These are phyloP conservation scores for Clathrospora elynae DNA, from an alignment of 2,329 filamentous ascomycete species.

Conservation along the genomic window DNA sequence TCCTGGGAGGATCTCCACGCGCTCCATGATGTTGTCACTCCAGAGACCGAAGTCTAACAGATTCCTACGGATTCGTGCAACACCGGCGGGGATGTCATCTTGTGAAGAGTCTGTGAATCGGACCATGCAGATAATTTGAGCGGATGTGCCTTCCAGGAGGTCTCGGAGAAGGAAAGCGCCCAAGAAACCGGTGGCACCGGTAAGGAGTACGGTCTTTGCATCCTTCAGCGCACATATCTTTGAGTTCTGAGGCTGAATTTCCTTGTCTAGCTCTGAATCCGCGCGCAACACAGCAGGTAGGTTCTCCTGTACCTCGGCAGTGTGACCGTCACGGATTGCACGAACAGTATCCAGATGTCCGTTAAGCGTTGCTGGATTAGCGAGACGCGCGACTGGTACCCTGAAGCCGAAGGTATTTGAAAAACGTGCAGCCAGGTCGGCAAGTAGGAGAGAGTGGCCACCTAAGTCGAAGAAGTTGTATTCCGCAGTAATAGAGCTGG, in stretches of 20 bases:
- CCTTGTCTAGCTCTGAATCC: conserved; percentile 69
- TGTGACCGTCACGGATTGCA: conserved; percentile 72
- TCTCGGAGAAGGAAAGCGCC: conserved; percentile 75
- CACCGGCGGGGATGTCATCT: conserved; percentile 67
- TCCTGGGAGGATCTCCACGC: conserved; percentile 75
- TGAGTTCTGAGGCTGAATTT: conserved; percentile 64
- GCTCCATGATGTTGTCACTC: conserved; percentile 77
- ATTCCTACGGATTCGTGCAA: conserved; percentile 75
- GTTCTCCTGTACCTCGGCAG: conserved; percentile 75
- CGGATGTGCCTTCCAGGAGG: conserved; percentile 69
- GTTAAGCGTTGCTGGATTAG: conserved; percentile 71
- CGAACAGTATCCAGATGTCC: conserved; percentile 75
- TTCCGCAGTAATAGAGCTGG: conserved; percentile 66
- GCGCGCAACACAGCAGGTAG: conserved; percentile 70
- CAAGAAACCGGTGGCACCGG: conserved; percentile 76
- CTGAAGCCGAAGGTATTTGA: conserved; percentile 74
- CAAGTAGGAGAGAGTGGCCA: conserved; percentile 78
- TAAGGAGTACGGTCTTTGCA: conserved; percentile 71
- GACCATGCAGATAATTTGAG: conserved; percentile 73
- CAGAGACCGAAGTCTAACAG: conserved; percentile 78
- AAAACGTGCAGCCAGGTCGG: conserved; percentile 73
- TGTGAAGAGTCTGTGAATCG: conserved; percentile 71
- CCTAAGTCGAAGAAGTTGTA: conserved; percentile 83
- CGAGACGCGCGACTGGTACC: conserved; percentile 72
- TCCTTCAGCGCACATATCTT: conserved; percentile 65